Conservation (phyloP, 768 basidiomycete species). For the Lactifluus piperatus region DNA sequence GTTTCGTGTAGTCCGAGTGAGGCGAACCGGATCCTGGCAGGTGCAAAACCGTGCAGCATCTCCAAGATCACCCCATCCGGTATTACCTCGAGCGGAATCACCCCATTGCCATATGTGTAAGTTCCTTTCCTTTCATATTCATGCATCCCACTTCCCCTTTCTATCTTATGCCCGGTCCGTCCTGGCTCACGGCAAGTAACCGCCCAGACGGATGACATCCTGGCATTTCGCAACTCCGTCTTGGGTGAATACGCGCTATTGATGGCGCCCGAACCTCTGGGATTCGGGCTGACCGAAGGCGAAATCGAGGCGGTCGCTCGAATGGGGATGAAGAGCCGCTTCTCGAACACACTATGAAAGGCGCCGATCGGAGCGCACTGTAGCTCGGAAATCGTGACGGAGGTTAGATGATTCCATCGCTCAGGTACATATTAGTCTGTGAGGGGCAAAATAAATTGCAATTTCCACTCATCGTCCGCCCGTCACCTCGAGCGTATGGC, state of each 20-base stretch:
- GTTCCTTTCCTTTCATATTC: slow-evolving; percentile 24
- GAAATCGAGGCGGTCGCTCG: slow-evolving; percentile 49
- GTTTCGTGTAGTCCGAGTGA: background rate
- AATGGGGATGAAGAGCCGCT: slow-evolving; percentile 47
- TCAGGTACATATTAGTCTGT: background rate
- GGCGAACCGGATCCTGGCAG: slow-evolving; percentile 29
- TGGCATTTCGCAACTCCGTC: slow-evolving; percentile 69
- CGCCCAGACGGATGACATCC: slow-evolving; percentile 71
- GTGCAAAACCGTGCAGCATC: slow-evolving; percentile 54
- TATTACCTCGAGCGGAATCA: slow-evolving; percentile 56
- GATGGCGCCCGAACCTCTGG: slow-evolving; percentile 60
- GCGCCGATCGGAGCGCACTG: slow-evolving; percentile 8
- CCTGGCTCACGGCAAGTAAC: slow-evolving; percentile 3
- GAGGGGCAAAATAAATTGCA: background rate
- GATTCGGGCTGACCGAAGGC: slow-evolving; percentile 54
- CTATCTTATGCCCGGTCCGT: background rate
- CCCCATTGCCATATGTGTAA: slow-evolving; percentile 70
- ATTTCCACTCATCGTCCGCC: slow-evolving; percentile 40
- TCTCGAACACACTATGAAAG: slow-evolving; percentile 16
- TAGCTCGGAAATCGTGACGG: slow-evolving; percentile 3
- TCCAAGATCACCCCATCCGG: slow-evolving; percentile 67
- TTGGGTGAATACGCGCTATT: slow-evolving; percentile 74
- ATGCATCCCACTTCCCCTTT: background rate
- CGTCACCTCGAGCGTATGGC: slow-evolving; percentile 79
- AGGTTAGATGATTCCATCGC: slow-evolving; percentile 9